phyloP scores from a whole-genome alignment of 306 rosid species.

The Pyrus bretschneideri region DNA sequence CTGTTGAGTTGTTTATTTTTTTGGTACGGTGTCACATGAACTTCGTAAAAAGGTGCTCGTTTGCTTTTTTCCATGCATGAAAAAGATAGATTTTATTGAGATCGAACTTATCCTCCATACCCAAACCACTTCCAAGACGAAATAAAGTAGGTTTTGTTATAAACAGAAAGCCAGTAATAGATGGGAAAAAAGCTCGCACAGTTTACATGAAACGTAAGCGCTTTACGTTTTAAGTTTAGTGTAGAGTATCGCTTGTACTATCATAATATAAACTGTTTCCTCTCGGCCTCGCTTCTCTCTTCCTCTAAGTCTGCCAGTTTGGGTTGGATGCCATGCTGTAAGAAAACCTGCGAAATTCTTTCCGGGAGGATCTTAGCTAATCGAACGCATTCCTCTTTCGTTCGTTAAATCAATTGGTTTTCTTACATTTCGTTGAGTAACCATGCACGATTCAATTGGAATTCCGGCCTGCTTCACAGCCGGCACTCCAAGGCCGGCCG shows the following conservation, averaged over 20 bases:
- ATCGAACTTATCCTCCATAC: conserved; percentile 26
- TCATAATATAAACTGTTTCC: not conserved
- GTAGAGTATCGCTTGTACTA: not conserved
- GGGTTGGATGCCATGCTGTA: conserved; percentile 7
- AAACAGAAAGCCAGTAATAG: conserved; percentile 13
- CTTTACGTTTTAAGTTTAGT: not conserved
- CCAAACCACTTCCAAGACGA: conserved; percentile 30
- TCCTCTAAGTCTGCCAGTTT: conserved; percentile 20
- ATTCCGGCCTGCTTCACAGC: conserved; percentile 73
- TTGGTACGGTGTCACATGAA: conserved; percentile 22
- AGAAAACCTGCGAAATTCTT: conserved; percentile 5
- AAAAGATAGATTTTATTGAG: conserved; percentile 26
- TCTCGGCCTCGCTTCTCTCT: conserved; percentile 5
- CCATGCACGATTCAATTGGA: conserved; percentile 75
- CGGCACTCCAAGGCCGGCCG: conserved; percentile 26
- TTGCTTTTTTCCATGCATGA: conserved; percentile 37
- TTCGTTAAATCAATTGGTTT: not conserved
- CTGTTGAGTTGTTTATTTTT: conserved; percentile 9
- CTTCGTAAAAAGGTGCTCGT: conserved; percentile 11
- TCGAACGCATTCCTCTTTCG: not conserved
- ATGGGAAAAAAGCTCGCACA: conserved; percentile 3
- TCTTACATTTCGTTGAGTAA: not conserved
- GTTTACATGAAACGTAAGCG: conserved; percentile 21
- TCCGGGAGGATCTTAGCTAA: conserved; percentile 6
- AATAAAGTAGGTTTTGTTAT: conserved; percentile 10